phyloP scores from a whole-genome alignment of 169 alveolate genomes.

The Ichthyophthirius multifiliis region DNA sequence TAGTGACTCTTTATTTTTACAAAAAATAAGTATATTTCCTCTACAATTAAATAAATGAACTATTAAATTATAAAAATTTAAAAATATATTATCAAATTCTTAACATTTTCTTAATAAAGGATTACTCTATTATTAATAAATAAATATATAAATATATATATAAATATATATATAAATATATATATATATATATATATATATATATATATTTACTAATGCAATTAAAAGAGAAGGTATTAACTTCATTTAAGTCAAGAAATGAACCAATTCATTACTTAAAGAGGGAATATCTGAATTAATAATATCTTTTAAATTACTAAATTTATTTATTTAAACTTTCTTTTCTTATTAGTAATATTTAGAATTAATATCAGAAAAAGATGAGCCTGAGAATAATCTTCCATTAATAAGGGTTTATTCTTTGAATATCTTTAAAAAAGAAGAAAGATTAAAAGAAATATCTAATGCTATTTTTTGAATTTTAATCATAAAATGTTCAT shows the following conservation, averaged over 20 bases:
- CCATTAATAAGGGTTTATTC: constrained; percentile 3
- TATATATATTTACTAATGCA: background rate
- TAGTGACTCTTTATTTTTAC: background rate
- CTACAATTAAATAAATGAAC: background rate
- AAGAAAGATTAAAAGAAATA: background rate
- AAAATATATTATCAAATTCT: constrained; percentile 1
- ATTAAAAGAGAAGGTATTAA: background rate
- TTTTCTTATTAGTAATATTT: background rate
- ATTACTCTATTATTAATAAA: background rate
- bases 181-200: background rate
- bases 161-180: background rate
- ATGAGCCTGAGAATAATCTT: background rate
- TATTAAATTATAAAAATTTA: background rate
- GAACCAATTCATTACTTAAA: background rate
- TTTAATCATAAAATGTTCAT: background rate
- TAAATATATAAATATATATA: background rate
- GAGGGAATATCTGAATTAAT: background rate
- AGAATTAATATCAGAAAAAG: background rate
- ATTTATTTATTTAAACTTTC: background rate
- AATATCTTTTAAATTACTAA: background rate
- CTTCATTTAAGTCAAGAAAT: background rate
- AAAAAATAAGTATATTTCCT: background rate
- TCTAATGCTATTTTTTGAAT: background rate
- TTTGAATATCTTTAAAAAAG: background rate
- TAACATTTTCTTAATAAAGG: background rate